Evolutionary conservation across 441 rosid species (phyloP), one percentile per base, ranked within the genome.

Genomic region (Syzygium syzygioides): DNA sequence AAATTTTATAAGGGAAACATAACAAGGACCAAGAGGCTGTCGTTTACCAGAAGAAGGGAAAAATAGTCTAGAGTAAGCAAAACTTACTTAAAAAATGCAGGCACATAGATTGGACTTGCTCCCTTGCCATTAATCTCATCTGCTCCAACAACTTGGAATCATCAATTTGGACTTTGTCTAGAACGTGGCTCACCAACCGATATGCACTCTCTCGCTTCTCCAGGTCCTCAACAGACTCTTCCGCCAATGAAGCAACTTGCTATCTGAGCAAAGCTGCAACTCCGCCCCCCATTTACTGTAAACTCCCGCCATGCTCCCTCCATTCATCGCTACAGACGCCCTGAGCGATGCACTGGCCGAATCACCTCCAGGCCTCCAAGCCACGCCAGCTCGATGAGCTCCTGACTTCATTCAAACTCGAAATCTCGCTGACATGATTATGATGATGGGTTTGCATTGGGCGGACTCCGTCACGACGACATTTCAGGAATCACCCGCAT

Each of bases 121-220:
- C 95, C 95, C 94, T 96, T 1, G 97, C 95, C 68, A 95, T 91
- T 86, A 93, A 89, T 56, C 98, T 93, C 84, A 98, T 94, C 86
- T 93, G 96, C 92, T 95, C 96, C 92, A 94, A 90, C 88, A 96
- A 97, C 89, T 95, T 94, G n/a, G 92, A 88, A 87, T 97, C 57
- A 55, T 7, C 98, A 90, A 97, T 90, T 91, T 91, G 94, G 60
- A 92, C 96, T 87, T 92, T 94, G 41, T 92, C 95, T 94, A 96
- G 88, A 79, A 96, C 89, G 89, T 94, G 98, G 18, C 97, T 91
- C 54, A 96, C 95, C 93, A 98, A 92, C 90, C 96, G 97, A 87
- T 93, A 96, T 11, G 97, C 96, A 91, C 96, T 92, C 90, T 95
- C 98, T 86, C 95, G 99, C 93, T 94, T 97, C 94, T 98, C 99